These are phyloP conservation scores for Suhomyces ambrosiae DNA, from an alignment of 1,139 yeast species.

Conservation along the genomic window DNA sequence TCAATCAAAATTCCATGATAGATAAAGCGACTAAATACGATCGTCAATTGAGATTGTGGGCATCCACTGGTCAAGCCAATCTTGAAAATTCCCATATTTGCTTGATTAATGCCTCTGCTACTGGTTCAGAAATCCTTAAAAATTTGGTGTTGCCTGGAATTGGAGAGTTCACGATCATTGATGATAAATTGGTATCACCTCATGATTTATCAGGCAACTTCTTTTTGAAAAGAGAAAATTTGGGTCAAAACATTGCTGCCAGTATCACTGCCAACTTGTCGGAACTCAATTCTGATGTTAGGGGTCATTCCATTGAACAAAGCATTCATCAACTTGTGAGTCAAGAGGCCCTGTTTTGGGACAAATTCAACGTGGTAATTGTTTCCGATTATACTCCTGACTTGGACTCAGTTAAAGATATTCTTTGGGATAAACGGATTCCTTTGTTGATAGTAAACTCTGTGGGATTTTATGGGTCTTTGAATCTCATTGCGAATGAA, in stretches of 20 bases:
- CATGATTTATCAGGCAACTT: slow-evolving; percentile 61
- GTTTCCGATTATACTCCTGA: slow-evolving; percentile 36
- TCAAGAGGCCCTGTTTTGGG: slow-evolving; percentile 43
- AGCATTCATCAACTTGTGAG: slow-evolving; percentile 23
- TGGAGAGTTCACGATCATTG: slow-evolving; percentile 67
- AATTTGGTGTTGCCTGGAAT: slow-evolving; percentile 82
- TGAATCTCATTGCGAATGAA: slow-evolving; percentile 54
- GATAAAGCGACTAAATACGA: slow-evolving; percentile 63
- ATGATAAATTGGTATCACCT: slow-evolving; percentile 40
- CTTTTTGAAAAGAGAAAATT: slow-evolving; percentile 52
- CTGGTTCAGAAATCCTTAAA: slow-evolving; percentile 72
- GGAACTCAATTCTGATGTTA: slow-evolving; percentile 65
- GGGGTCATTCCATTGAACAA: slow-evolving; percentile 35
- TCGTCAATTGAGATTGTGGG: slow-evolving; percentile 90
- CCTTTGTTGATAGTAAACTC: slow-evolving; percentile 58
- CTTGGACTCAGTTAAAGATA: slow-evolving; percentile 32
- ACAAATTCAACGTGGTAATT: slow-evolving; percentile 54
- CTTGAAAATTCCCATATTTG: slow-evolving; percentile 64
- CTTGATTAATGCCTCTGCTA: slow-evolving; percentile 59
- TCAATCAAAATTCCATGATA: slow-evolving; percentile 13
- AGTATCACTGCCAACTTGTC: slow-evolving; percentile 44
- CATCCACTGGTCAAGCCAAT: slow-evolving; percentile 67
- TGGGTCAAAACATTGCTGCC: slow-evolving; percentile 45
- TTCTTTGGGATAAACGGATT: slow-evolving; percentile 47
- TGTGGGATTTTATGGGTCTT: slow-evolving; percentile 69